Conservation (phyloP, 2,329 filamentous ascomycete genomes). For the Penicillium sp. region DNA sequence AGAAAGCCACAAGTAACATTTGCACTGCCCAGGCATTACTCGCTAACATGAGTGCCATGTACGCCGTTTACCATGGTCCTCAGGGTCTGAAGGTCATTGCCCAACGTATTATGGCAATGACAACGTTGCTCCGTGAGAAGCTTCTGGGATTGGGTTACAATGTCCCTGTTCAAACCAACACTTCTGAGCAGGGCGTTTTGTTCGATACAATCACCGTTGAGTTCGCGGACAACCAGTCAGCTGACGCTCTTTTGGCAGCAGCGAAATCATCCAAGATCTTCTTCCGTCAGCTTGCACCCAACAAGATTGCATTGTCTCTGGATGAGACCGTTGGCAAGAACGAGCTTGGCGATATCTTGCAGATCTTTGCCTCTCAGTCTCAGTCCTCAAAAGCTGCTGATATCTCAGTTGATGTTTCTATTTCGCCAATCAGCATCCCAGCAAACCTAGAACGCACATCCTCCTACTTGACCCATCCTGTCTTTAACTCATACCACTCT, state of each 20-base stretch:
- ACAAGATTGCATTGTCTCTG: constrained; percentile 67
- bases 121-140: constrained; percentile 64
- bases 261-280: constrained; percentile 55
- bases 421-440: constrained; percentile 42
- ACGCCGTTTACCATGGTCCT: constrained; percentile 90
- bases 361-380: constrained; percentile 49
- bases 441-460: constrained; percentile 65
- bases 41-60: constrained; percentile 94
- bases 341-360: constrained; percentile 56
- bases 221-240: constrained; percentile 48
- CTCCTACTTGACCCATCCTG: constrained; percentile 76
- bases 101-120: constrained; percentile 67
- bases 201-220: constrained; percentile 80
- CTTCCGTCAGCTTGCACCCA: constrained; percentile 59
- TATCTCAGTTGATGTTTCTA: constrained; percentile 29
- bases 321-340: constrained; percentile 67
- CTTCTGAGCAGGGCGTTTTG: constrained; percentile 54
- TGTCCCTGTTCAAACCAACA: constrained; percentile 56
- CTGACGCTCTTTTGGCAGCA: constrained; percentile 49
- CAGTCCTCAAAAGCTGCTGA: constrained; percentile 26
- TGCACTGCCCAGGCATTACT: constrained; percentile 92
- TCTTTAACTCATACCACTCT: constrained; percentile 93
- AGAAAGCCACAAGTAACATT: constrained; percentile 97
- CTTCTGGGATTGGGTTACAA: constrained; percentile 61
- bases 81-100: constrained; percentile 78